Evolutionary conservation across 805 yeast species (phyloP), one percentile per base, ranked within the genome.

Genomic region (Kodamaea leandrae): DNA sequence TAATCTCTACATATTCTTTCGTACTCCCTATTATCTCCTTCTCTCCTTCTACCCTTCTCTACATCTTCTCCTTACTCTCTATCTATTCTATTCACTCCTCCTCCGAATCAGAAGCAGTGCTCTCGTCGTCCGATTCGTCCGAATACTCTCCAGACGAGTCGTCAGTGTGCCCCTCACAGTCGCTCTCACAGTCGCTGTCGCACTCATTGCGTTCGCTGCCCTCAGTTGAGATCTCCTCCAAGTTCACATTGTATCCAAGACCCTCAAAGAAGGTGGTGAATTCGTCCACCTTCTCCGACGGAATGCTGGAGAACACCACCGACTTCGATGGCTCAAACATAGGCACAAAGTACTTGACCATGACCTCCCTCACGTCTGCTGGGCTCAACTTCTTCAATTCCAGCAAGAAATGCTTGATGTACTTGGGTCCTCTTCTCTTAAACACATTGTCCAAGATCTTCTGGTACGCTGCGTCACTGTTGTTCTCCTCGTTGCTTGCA

Each of bases 351-450:
- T 86, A 88, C 42, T 69, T 74, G 35, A 74, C 67, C 56, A 86
- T 65, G 2, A 66, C 62, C 48, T 67, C 56, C 4, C 68, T 58
- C 48, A 82, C 60, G 43, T 85, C 85, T 0, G 72, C 75, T 13
- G 64, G 63, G 0, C 82, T 77, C 13, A 83, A 73, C 9, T 63
- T 48, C 29, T 76, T 72, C 47, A 89, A 62, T 36, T 67, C 69
- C 14, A 63, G 59, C 58, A 90, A 71, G 43, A 83, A 76, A 29
- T 54, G 61, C 15, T 65, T 62, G 43, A 75, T 77, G 57, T 77
- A 87, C 43, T 80, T 59, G 2, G 86, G 79, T 1, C 96, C 96
- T 46, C 95, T 72, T 49, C 78, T 75, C 52, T 78, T 75, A 53
- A 89, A 68, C 19, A 80, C 74, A 45, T 76, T 74, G 60, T 88